Conservation (phyloP, 208 protist species). For the Leptomonas seymouri region DNA sequence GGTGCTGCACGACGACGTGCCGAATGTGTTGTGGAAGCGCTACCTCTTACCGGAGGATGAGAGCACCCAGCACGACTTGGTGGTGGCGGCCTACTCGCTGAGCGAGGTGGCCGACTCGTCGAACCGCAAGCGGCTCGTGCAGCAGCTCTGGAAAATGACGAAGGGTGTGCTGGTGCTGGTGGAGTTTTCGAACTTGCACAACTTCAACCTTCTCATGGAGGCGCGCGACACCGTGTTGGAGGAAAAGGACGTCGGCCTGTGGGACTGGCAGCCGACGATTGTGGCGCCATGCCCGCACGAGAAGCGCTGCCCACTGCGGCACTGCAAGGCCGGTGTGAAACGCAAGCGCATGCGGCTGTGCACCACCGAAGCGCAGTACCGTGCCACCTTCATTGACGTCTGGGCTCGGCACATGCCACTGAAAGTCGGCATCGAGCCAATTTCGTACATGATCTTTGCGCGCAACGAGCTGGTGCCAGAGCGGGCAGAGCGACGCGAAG, state of each 20-base stretch:
- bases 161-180: conserved; percentile 81
- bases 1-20: conserved; percentile 88
- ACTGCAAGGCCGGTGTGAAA: conserved; percentile 87
- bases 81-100: conserved; percentile 85
- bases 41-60: conserved; percentile 88
- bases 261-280: conserved; percentile 92
- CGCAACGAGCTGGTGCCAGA: conserved; percentile 88
- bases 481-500: conserved; percentile 63
- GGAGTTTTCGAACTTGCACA: conserved; percentile 84
- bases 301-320: conserved; percentile 76
- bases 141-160: conserved; percentile 92
- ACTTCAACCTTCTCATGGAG: conserved; percentile 92
- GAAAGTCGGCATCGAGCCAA: conserved; percentile 84
- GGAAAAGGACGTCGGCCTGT: conserved; percentile 84
- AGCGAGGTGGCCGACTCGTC: conserved; percentile 76
- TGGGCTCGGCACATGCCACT: conserved; percentile 82
- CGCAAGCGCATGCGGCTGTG: conserved; percentile 88
- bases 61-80: conserved; percentile 80
- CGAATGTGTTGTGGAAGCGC: conserved; percentile 87
- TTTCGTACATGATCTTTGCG: conserved; percentile 85
- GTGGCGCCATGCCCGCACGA: conserved; percentile 88
- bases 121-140: conserved; percentile 63
- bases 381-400: conserved; percentile 84
- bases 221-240: conserved; percentile 83
- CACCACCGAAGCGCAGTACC: conserved; percentile 83